A percentile compares a stretch with the other conserved stretches of the same genome.
phyloP scores from a whole-genome alignment of 768 basidiomycete species.

The Psilocybe cubensis region DNA sequence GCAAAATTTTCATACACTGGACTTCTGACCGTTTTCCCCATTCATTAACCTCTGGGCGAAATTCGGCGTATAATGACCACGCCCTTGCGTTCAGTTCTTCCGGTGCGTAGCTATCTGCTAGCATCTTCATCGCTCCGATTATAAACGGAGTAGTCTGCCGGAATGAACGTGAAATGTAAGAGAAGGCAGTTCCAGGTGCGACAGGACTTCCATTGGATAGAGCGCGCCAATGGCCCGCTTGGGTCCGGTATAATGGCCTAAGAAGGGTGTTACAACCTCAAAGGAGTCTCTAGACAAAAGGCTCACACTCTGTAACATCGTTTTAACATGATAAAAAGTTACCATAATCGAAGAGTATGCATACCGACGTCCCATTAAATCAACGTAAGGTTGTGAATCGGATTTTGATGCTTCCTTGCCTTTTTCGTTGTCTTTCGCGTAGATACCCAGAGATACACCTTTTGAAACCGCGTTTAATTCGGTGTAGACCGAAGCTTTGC shows the following conservation, averaged over 20 bases:
- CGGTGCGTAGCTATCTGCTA: conserved; percentile 62
- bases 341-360: not conserved
- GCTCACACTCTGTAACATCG: conserved; percentile 24
- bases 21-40: conserved; percentile 89
- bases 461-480: conserved; percentile 90
- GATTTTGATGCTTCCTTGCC: conserved; percentile 56
- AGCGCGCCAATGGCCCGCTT: conserved; percentile 78
- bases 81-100: conserved; percentile 67
- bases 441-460: conserved; percentile 83
- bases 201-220: conserved; percentile 73
- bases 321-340: not conserved
- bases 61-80: conserved; percentile 83
- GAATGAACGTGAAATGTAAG: conserved; percentile 81
- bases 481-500: conserved; percentile 81
- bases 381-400: conserved; percentile 81
- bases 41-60: conserved; percentile 77
- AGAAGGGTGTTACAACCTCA: not conserved
- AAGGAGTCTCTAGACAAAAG: not conserved
- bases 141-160: conserved; percentile 79
- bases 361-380: conserved; percentile 71
- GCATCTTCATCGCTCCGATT: conserved; percentile 74
- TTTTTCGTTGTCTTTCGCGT: conserved; percentile 55
- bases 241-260: conserved; percentile 82
- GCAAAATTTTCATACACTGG: conserved; percentile 69
- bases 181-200: conserved; percentile 74